Base-by-base conservation (phyloP, 2,329 filamentous ascomycete genomes). In the Celoporthe dispersa region DNA sequence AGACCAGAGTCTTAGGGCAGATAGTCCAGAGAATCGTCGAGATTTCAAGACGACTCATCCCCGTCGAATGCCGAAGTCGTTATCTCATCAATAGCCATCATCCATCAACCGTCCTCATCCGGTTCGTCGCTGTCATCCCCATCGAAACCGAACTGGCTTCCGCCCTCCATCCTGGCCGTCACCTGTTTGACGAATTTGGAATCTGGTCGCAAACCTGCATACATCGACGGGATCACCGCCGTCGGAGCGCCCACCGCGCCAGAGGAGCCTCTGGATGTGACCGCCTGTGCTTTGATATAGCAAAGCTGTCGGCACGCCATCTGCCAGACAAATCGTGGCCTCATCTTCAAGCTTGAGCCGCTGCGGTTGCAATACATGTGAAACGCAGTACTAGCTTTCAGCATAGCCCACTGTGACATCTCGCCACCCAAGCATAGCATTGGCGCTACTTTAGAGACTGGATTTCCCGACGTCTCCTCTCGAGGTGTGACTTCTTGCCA, bases 331-430 rank as follows among this genome's bases (percentile, higher is more conserved):
- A 88, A 83, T 0, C 57, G 73, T 0, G 76, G 69, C 0, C 65
- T 70, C 0, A 4, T 69, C 0, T 70, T 65, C 72, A 81, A n/a
- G 33, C 8, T 41, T 16, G 22, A 39, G 31, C 64, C 51, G 12
- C 22, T 39, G 25, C 11, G 39, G 31, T 67, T 67, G 65, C 55
- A 79, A 48, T 77, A 80, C n/a, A 78, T 55, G 57, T 81, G 81
- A 75, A 86, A 88, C 3, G 81, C 77, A 3, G 78, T 78, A 1
- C 85, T 87, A 0, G 86, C 87, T 69, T 86, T 86, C 22, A 88
- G 76, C 2, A 86, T 75, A 3, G 81, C 79, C 86, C 85, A 89
- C 3, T 73, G 75, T 35, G 80, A 82, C 14, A 80, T 67, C 0
- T 78, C 77, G 0, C 74, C 69, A 3, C 75, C 73, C 0, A 71